phyloP scores from a whole-genome alignment of 306 rosid genomes.

The Malus domestica region ASM211411v1 NC_041802.1:24230001-24230500 shows the following conservation, averaged over 20 bases:
- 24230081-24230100: background rate
- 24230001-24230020: too few species aligned
- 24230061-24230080: background rate
- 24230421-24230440: background rate
- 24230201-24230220: too few species aligned
- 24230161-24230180: too few species aligned
- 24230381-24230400: slow-evolving; percentile 50
- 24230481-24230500: slow-evolving; percentile 11
- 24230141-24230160: too few species aligned
- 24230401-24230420: slow-evolving; percentile 43
- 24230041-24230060: too few species aligned
- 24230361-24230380: slow-evolving; percentile 25
- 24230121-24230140: too few species aligned
- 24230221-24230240: too few species aligned
- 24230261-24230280: background rate
- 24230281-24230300: background rate
- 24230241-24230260: too few species aligned
- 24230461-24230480: background rate
- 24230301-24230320: background rate
- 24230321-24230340: slow-evolving; percentile 21
- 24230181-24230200: background rate
- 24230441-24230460: background rate
- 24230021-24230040: too few species aligned
- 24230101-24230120: too few species aligned
- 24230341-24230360: slow-evolving; percentile 19